These are phyloP conservation scores for Boletus bicolor DNA, from an alignment of 768 basidiomycete genomes.

Conservation along the genomic window DNA sequence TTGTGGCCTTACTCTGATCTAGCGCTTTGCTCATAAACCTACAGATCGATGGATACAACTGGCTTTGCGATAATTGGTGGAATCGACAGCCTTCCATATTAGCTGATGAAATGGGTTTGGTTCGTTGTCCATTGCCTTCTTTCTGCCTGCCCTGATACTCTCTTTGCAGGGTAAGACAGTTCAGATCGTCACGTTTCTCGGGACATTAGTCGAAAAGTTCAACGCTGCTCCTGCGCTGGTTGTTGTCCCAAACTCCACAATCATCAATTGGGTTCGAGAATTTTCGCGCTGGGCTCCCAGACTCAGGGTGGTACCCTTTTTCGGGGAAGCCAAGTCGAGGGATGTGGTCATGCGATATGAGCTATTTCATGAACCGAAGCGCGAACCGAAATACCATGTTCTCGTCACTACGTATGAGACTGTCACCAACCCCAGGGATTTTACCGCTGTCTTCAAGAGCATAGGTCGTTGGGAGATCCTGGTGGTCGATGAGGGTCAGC, in stretches of 20 bases:
- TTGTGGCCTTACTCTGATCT: conserved; percentile 18
- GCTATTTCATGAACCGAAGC: conserved; percentile 57
- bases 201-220: conserved; percentile 52
- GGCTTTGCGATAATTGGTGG: conserved; percentile 89
- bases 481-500: conserved; percentile 90
- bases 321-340: conserved; percentile 75
- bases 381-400: conserved; percentile 76
- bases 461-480: conserved; percentile 93
- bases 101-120: conserved; percentile 97
- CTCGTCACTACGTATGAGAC: conserved; percentile 92
- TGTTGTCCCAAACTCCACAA: conserved; percentile 94
- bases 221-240: conserved; percentile 78
- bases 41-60: conserved; percentile 78
- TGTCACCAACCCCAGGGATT: conserved; percentile 67
- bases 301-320: conserved; percentile 78
- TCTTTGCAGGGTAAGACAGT: conserved; percentile 78
- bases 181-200: conserved; percentile 84
- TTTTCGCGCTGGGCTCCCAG: conserved; percentile 73
- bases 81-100: conserved; percentile 80
- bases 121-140: conserved; percentile 30
- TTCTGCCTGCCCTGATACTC: conserved; percentile 6
- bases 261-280: conserved; percentile 94
- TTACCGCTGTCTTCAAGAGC: conserved; percentile 68
- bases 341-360: conserved; percentile 82
- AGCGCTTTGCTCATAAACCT: conserved; percentile 5